These are phyloP conservation scores for Aspergillus viridinutans DNA, from an alignment of 2,329 filamentous ascomycete genomes.

Conservation along the genomic window DNA sequence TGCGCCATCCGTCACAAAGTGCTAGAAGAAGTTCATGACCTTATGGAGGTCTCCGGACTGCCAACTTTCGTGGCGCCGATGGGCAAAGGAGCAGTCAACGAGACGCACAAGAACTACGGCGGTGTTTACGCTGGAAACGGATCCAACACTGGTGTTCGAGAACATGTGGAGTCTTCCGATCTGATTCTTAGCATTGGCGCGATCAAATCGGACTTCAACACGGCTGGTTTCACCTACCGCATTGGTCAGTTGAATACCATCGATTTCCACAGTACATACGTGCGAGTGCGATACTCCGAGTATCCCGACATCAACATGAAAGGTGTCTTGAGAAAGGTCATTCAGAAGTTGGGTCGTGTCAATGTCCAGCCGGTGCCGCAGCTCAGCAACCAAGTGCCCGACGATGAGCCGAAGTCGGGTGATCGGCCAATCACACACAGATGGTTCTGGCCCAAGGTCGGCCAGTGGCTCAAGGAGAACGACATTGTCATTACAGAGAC, in stretches of 20 bases:
- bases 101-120: slow-evolving; percentile 69
- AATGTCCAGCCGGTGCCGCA: slow-evolving; percentile 50
- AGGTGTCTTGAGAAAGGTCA: slow-evolving; percentile 69
- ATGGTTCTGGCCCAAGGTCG: slow-evolving; percentile 69
- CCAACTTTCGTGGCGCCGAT: slow-evolving; percentile 87
- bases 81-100: slow-evolving; percentile 81
- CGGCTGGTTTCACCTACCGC: slow-evolving; percentile 74
- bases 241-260: slow-evolving; percentile 76
- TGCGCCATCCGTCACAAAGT: slow-evolving; percentile 75
- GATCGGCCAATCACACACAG: slow-evolving; percentile 47
- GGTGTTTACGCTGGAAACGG: slow-evolving; percentile 82
- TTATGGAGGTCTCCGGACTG: slow-evolving; percentile 68
- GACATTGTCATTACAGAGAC: slow-evolving; percentile 85
- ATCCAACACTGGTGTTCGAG: slow-evolving; percentile 52
- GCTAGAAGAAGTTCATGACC: slow-evolving; percentile 65
- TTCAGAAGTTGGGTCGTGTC: slow-evolving; percentile 55
- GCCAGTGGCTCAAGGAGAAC: slow-evolving; percentile 64
- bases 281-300: slow-evolving; percentile 71
- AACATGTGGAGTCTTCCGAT: slow-evolving; percentile 39
- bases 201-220: slow-evolving; percentile 46
- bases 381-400: slow-evolving; percentile 52
- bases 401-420: slow-evolving; percentile 27
- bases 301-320: slow-evolving; percentile 78
- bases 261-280: slow-evolving; percentile 74
- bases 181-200: slow-evolving; percentile 42